Conservation (phyloP, 768 basidiomycete species). For the Lyophyllum atratum region DNA sequence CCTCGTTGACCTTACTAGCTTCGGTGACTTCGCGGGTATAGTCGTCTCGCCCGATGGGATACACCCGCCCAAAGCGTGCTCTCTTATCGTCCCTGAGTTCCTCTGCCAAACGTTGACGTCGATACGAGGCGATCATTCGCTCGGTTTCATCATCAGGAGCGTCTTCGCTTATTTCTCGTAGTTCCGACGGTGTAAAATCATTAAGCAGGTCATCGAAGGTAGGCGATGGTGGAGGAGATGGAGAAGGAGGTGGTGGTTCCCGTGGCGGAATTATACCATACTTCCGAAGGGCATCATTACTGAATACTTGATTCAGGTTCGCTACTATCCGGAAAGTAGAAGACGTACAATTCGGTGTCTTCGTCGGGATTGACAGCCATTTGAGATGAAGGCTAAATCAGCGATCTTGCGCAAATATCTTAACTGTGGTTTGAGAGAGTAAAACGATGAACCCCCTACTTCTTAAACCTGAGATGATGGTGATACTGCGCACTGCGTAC, state of each 20-base stretch:
- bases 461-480: neutral
- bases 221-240: constrained; percentile 82
- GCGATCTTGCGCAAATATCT: neutral
- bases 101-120: constrained; percentile 64
- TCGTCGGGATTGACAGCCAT: constrained; percentile 84
- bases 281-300: constrained; percentile 92
- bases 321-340: neutral
- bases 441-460: neutral
- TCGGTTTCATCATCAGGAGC: constrained; percentile 75
- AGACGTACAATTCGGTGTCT: constrained; percentile 92
- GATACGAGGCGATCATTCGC: constrained; percentile 67
- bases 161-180: constrained; percentile 73
- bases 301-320: constrained; percentile 30
- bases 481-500: constrained; percentile 5
- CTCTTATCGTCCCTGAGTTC: constrained; percentile 56
- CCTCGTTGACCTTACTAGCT: constrained; percentile 72
- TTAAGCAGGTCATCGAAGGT: constrained; percentile 68
- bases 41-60: constrained; percentile 90
- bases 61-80: constrained; percentile 80
- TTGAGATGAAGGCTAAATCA: constrained; percentile 4
- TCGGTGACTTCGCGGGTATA: constrained; percentile 96
- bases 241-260: constrained; percentile 65
- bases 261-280: constrained; percentile 87
- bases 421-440: neutral
- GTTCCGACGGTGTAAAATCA: constrained; percentile 61